Evolutionary conservation across 225 moss, liverwort and hornwort species (phyloP), one percentile per base, ranked within the genome.

Genomic region (Lunularia cruciata): DNA sequence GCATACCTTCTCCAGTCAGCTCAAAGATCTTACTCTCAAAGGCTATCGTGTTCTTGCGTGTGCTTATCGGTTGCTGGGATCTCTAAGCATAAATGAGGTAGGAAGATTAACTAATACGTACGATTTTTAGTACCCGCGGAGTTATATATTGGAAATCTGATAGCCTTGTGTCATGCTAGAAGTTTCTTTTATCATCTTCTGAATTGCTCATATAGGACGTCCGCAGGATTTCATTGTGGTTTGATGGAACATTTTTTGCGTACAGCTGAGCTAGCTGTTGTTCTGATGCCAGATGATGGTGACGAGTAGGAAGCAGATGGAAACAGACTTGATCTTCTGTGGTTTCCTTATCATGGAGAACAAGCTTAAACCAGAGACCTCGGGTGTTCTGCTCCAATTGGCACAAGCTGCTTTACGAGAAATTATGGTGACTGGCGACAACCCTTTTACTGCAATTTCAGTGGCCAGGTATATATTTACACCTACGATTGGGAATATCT

Each of bases 291-390:
- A 80, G 76, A 54, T 76, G 25, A 64, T 73, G 69, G 72, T 64
- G 47, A 63, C 72, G 43, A 76, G 49, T 27, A 75, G 76, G 6
- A 63, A 8, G 58, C 68, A 80, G 48, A 80, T 80, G 76, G 80
- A 80, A 58, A 58, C 13, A 45, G 76, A 63, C 2, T 39, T 80
- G 31, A 51, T 39, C 33, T 80, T 72, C 40, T 76, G 72, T 49
- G 75, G 80, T 38, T 80, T 80, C 45, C 60, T 76, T 42, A 36
- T 76, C 35, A 80, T 80, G 75, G 80, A 80, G 64, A 80, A 80
- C 64, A 80, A 76, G 35, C 63, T 80, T 19, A 80, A 80, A 63
- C 33, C 69, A 43, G 80, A 80, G 65, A 80, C 80, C 30, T 34
- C 72, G 13, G 31, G 33, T 28, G 64, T 80, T 26, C 65, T 80